Evolutionary conservation across 2,329 filamentous ascomycete genomes (phyloP).

Genomic region (Periconia macrospinosa): DNA sequence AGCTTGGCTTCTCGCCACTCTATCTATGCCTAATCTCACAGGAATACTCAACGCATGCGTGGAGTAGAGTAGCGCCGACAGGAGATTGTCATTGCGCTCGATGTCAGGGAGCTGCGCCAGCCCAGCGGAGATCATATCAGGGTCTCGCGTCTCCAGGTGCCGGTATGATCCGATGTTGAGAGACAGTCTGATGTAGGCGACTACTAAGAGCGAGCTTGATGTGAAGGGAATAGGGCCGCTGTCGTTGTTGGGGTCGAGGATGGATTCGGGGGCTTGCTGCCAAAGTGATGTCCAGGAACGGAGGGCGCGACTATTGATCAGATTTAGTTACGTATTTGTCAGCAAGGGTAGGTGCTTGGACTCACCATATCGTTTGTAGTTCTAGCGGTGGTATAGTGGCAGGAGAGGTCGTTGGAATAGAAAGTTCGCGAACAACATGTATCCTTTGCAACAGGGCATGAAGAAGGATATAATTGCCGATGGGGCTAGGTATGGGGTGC

Average conservation of each 20-base stretch:
- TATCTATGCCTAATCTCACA: conserved; percentile 57
- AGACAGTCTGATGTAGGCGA: conserved; percentile 53
- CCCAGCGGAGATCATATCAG: conserved; percentile 44
- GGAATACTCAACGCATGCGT: conserved; percentile 60
- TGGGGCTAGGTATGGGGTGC: conserved; percentile 30
- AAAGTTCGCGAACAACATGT: conserved; percentile 30
- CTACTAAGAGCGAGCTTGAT: conserved; percentile 50
- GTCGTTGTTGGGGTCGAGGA: conserved; percentile 40
- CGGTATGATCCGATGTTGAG: conserved; percentile 51
- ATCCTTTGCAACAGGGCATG: conserved; percentile 34
- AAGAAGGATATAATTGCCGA: conserved; percentile 35
- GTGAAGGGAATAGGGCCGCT: conserved; percentile 45
- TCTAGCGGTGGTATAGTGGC: conserved; percentile 23
- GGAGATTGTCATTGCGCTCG: conserved; percentile 52
- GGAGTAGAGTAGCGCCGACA: conserved; percentile 56
- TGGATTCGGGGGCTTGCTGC: conserved; percentile 40
- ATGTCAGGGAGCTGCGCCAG: conserved; percentile 45
- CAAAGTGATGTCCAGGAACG: conserved; percentile 39
- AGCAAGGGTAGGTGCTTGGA: background rate
- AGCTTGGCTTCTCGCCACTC: conserved; percentile 58
- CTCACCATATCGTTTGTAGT: conserved; percentile 22
- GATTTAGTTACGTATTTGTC: background rate
- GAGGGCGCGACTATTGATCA: conserved; percentile 24
- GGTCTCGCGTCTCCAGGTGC: conserved; percentile 49
- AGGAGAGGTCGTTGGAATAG: conserved; percentile 21